Base-by-base conservation (phyloP, 2,329 filamentous ascomycete genomes). In the Phoma sp. region DNA sequence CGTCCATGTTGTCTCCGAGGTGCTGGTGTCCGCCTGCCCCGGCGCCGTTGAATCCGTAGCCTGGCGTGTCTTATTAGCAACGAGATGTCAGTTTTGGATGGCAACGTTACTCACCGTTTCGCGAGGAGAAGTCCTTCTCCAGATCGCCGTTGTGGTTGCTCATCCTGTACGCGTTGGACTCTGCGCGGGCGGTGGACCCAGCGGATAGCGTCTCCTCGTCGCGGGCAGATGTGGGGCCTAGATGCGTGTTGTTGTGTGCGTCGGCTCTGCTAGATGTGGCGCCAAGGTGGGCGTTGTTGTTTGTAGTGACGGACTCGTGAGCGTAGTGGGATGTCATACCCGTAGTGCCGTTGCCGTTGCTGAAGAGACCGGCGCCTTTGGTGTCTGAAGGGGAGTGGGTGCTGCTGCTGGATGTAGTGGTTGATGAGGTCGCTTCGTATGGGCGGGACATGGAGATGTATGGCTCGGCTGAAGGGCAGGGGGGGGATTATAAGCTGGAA, bases 111-210 rank as follows among this genome's bases (percentile, higher is more conserved):
- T 60, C 62, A 71, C 69, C 63, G 57, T 74, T 62, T 12, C 63
- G 58, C 13, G 43, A 43, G 41, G 71, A 76, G 60, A 78, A 81
- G 64, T 81, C 78, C 68, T 81, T 81, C 69, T 80, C 78, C 19
- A 78, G 51, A 1, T 51, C 58, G 25, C 60, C 62, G 43, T 62
- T 63, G 32, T 49, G 47, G 32, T 64, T 59, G 29, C 57, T 51
- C 55, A 64, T 64, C 41, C 55, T 62, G 52, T 55, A 55, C 35
- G 60, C 48, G 37, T 55, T 64, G 25, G 62, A 65, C 32, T 63
- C 60, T 43, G 64, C 64, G 19, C 64, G 57, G 19, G 64, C 63
- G 13, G 64, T 68, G 27, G 66, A 66, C 13, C 64, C 64, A 19
- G 64, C 64, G 25, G 65, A 67, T 22, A 68, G 55, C 36, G 65